Percentiles rank a stretch among this genome's conserved stretches.
Evolutionary conservation across 2,329 filamentous ascomycete species (phyloP).

Genomic region (Sclerotiophoma versabilis): DNA sequence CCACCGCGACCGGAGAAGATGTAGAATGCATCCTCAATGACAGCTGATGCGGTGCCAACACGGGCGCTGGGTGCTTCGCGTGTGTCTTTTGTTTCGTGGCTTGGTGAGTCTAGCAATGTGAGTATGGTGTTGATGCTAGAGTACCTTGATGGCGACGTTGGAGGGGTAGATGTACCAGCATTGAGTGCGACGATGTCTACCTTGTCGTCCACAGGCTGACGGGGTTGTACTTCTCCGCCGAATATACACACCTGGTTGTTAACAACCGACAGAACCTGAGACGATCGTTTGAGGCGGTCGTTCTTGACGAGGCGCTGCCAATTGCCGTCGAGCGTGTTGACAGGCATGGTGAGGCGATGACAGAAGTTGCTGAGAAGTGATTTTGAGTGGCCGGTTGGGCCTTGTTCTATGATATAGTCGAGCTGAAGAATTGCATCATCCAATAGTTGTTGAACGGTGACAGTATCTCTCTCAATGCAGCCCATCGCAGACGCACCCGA

Average conservation of each 20-base stretch:
- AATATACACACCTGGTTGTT: constrained; percentile 71
- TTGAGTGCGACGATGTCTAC: constrained; percentile 69
- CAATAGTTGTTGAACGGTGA: constrained; percentile 1
- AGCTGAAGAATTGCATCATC: constrained; percentile 15
- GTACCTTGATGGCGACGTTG: constrained; percentile 27
- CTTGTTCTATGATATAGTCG: background rate
- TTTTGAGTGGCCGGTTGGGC: background rate
- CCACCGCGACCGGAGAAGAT: constrained; percentile 82
- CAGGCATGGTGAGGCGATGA: constrained; percentile 17
- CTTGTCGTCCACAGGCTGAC: constrained; percentile 74
- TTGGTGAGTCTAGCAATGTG: constrained; percentile 54
- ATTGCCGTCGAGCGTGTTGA: constrained; percentile 38
- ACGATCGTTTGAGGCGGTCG: constrained; percentile 70
- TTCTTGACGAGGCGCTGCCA: constrained; percentile 48
- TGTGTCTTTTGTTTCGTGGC: constrained; percentile 33
- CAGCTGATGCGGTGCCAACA: constrained; percentile 75
- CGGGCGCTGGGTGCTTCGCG: constrained; percentile 67
- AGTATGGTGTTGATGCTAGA: constrained; percentile 13
- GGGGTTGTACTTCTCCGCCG: constrained; percentile 74
- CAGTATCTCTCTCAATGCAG: background rate
- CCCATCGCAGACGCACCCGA: constrained; percentile 17
- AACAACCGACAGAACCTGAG: constrained; percentile 72
- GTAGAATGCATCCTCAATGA: constrained; percentile 75
- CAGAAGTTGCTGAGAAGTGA: background rate
- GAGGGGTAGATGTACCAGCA: constrained; percentile 23